Base-by-base conservation (phyloP, 495 filamentous ascomycete species). In the Trichodelitschia bisporula region DNA sequence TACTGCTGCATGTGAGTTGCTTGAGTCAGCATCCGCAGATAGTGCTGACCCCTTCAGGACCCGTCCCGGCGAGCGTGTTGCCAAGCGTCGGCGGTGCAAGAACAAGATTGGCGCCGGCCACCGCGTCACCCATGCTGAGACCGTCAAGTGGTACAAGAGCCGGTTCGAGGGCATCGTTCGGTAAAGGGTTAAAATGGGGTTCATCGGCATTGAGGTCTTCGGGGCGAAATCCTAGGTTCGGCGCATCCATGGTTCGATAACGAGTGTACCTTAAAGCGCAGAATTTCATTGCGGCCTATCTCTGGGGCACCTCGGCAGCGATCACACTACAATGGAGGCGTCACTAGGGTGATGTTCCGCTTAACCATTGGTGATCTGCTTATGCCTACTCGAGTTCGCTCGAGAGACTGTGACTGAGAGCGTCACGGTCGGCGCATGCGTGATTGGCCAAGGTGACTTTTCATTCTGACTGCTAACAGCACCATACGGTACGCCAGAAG, bases 71-170 rank as follows among this genome's bases (percentile, higher is more conserved):
- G 79, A 89, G 68, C 82, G 86, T 54, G 80, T 99, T 52, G 71
- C 82, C 53, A 82, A 77, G 64, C 80, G 89, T 46, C 72, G 84
- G 50, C 78, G 84, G 47, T 67, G 61, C 65, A 76, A 89, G 66
- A 61, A 69, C 61, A 61, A 58, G 46, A 69, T 99, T 50, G 89
- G 89, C 49, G 52, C 74, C 47, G 61, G 59, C 53, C 89, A 99
- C 73, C 71, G 72, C 46, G 91, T 99, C 68, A 77, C 66, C 66
- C 69, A 76, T 46, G 56, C 58, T 38, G 89, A 99, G 69, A 92
- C 83, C 45, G 65, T 95, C 54, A 89, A 80, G 59, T 99, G 86
- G 83, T 95, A 91, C 77, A 99, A 95, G 77, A 75, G 76, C 63
- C 72, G 86, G 57, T 97, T 91, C 69, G 86, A 97, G 56, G 86